phyloP scores from a whole-genome alignment of 2,329 filamentous ascomycete species.

The Colletotrichum sojae region DNA sequence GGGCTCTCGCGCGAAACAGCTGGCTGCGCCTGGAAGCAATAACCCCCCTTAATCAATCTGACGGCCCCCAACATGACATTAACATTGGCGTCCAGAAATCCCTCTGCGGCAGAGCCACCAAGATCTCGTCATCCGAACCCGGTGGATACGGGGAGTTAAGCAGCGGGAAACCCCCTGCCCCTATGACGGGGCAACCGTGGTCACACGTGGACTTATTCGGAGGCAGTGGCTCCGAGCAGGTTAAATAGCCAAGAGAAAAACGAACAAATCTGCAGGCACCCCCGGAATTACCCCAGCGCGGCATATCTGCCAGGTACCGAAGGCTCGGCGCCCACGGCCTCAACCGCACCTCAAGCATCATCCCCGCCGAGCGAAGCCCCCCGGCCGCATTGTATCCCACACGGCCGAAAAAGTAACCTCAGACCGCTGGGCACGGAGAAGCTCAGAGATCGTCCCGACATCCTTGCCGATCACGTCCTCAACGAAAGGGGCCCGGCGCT shows the following conservation, averaged over 20 bases:
- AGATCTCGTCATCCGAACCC: constrained; percentile 27
- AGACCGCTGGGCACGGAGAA: constrained; percentile 20
- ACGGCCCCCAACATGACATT: background rate
- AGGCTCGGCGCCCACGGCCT: constrained; percentile 35
- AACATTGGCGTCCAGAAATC: too few species aligned
- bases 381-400: constrained; percentile 29
- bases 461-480: constrained; percentile 17
- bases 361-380: constrained; percentile 27
- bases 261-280: background rate
- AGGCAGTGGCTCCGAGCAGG: constrained; percentile 21
- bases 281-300: background rate
- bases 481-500: constrained; percentile 19
- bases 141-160: background rate
- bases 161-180: background rate
- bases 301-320: constrained; percentile 20
- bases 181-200: background rate
- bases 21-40: background rate
- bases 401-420: constrained; percentile 32
- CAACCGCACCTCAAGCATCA: constrained; percentile 33
- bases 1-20: constrained; percentile 5
- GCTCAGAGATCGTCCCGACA: constrained; percentile 19
- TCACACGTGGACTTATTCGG: constrained; percentile 17
- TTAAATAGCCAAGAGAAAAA: background rate
- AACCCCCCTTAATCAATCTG: constrained; percentile 32
- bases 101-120: background rate